Base-by-base conservation (phyloP, 768 basidiomycete species). In the Auriscalpium microsporum region DNA sequence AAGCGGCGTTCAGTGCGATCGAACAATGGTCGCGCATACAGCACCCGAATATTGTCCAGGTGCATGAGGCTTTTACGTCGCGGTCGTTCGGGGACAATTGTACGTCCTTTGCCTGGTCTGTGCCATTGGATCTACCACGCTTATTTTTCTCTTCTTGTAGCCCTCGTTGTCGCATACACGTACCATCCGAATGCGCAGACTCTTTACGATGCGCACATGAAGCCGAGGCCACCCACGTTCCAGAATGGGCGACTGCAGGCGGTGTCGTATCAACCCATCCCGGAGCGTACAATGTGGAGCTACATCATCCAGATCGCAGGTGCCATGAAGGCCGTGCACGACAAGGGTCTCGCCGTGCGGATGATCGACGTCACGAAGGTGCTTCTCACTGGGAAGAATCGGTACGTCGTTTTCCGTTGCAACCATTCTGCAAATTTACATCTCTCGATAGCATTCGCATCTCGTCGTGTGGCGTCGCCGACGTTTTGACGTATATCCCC, bases 11-110 rank as follows among this genome's bases (percentile, higher is more conserved):
- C 63, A 72, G 71, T 11, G 72, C 83, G 9, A 86, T 97, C 47
- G 94, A 96, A 60, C 73, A 82, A 14, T 99, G 96, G 96, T 82
- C 83, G 1, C 76, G 80, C 45, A 75, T 98, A 54, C 79, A 75
- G 16, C 95, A 98, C 71, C 94, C 96, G 1, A 85, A 81, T 59
- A 85, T 99, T 57, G 82, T 95, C 14, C 69, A 81, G 9, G 73
- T 98, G 19, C 79, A 81, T 49, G 96, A 98, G 67, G 96, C 95
- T 0, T 97, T 99, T 73, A 98, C 96, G 0, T 95, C 95, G 0
- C 80, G 86, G 33, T 82, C 89, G 0, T 99, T 99, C 69, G 83
- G 84, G 53, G 96, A 98, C 67, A 86, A 85, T 62, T 98, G 94
- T 95, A 64, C 50, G 86, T 74, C 13, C 48, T 42, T 8, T 47